Base-by-base conservation (phyloP, 345 rosid species). In the Raphanus raphanistrum region DNA sequence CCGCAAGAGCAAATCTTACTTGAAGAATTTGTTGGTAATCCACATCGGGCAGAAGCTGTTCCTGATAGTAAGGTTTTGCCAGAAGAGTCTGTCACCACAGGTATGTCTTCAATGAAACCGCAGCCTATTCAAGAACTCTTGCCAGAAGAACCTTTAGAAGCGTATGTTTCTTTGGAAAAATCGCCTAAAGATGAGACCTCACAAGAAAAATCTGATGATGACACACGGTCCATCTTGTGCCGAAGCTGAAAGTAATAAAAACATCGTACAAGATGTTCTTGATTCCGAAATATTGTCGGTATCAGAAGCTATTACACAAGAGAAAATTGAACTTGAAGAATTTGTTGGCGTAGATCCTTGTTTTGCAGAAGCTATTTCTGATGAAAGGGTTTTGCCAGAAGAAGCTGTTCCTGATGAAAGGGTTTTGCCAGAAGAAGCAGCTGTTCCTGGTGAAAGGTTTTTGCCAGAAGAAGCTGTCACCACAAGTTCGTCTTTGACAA, bases 221-320 rank as follows among this genome's bases (percentile, higher is more conserved):
- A 35, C n/a, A 64, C 27, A 55, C 52, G 66, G 66, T 31, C 61
- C 50, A 57, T 77, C 72, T 55, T 71, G 28, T 31, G 36, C 72
- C 72, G 59, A 65, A 38, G 38, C 52, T 65, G 72, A 70, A 26
- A 29, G 15, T 29, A 66, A 54, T 70, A 64, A 52, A 63, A 28
- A 29, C 4, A 9, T 43, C 11, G 59, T 71, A n/a, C 38, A 12
- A 57, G 67, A 58, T 64, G 71, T 41, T 71, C 81, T 64, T 71
- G 62, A 57, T 65, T 29, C 76, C 8, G 9, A n/a, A 65, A 21
- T 2, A 29, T 77, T 33, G 4, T 32, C 21, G 11, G 68, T 33
- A 17, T 71, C 38, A 64, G 76, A 57, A 65, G 76, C 74, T 68
- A 58, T 57, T 29, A n/a, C 81, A 43, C 48, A 71, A 13, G 66